Base-by-base conservation (phyloP, 1,139 yeast species). In the Kodamaea sp. region DNA sequence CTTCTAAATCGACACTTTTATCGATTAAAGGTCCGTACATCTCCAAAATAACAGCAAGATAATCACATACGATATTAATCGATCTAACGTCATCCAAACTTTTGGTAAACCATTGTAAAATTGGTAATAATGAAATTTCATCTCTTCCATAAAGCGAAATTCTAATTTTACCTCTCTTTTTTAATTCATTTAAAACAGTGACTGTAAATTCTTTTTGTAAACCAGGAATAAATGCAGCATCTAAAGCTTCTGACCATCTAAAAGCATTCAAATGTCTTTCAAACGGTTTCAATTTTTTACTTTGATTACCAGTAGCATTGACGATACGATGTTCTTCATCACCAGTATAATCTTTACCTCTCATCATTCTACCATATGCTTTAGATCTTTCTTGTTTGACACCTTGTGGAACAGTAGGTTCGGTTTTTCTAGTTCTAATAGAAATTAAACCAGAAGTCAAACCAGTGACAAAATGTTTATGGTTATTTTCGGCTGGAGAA, bases 381-480 rank as follows among this genome's bases (percentile, higher is more conserved):
- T 68, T 68, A 12, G 77, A 61, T 48, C 73, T 74, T 37, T 58
- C 60, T 47, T 62, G 62, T 48, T 71, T 74, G 24, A 67, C 73
- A 10, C 78, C 81, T 50, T 71, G 79, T 44, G 66, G 65, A 27
- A 69, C 81, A 49, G 68, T 74, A 32, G 84, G 79, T 50, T 77
- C 74, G 8, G 87, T 78, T 62, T 85, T 85, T 55, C 95, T 77
- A 0, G 98, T 90, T 57, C 97, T 78, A 39, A 92, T 84, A 3
- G 96, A 83, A 38, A 92, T 67, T 45, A 92, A 71, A 7, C 98
- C 98, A 2, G 95, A 82, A 7, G 94, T 83, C 50, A 92, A 74
- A 39, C 98, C 98, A n/a, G 95, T 87, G 28, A 87, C 97, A 48
- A 92, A 76, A 67, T 92, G 97, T 64, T 85, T 85, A 52, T 81